Conservation (phyloP, 2,329 filamentous ascomycete species). For the Tympanopsis confertula region DNA sequence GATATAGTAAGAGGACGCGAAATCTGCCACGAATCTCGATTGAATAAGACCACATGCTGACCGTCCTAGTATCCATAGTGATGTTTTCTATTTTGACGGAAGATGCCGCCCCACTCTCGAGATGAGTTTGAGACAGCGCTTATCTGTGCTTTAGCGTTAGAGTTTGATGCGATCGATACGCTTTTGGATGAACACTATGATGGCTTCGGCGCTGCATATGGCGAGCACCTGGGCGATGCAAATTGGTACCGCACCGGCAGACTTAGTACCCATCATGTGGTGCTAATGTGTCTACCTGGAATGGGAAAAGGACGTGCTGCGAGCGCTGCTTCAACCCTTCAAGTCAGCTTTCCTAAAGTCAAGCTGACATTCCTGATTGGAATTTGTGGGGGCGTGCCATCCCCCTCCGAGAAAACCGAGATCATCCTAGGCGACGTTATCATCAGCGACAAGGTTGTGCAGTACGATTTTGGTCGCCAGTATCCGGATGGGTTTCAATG, state of each 20-base stretch:
- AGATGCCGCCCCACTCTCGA: not conserved
- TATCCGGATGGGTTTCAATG: constrained; percentile 4
- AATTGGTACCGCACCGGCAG: constrained; percentile 15
- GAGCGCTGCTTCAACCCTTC: constrained; percentile 5
- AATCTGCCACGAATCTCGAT: too few species aligned
- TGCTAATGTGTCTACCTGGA: constrained; percentile 14
- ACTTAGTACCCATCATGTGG: constrained; percentile 15
- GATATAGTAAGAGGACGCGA: too few species aligned
- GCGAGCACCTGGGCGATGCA: constrained; percentile 12
- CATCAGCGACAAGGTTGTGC: constrained; percentile 4
- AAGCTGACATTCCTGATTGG: constrained; percentile 10
- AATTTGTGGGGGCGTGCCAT: constrained; percentile 10
- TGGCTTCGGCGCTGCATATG: constrained; percentile 4
- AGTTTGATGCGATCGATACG: not conserved
- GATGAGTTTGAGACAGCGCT: not conserved
- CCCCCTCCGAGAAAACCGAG: not conserved
- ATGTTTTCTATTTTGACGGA: too few species aligned
- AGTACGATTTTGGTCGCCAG: constrained; percentile 5
- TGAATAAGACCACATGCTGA: too few species aligned
- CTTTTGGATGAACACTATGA: not conserved
- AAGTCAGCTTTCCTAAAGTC: constrained; percentile 8
- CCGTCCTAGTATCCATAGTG: too few species aligned
- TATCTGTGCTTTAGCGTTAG: not conserved
- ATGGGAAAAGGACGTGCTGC: constrained; percentile 14
- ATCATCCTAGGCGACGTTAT: constrained; percentile 4